Base-by-base conservation (phyloP, 2,329 filamentous ascomycete species). In the Exserohilum rostratum region DNA sequence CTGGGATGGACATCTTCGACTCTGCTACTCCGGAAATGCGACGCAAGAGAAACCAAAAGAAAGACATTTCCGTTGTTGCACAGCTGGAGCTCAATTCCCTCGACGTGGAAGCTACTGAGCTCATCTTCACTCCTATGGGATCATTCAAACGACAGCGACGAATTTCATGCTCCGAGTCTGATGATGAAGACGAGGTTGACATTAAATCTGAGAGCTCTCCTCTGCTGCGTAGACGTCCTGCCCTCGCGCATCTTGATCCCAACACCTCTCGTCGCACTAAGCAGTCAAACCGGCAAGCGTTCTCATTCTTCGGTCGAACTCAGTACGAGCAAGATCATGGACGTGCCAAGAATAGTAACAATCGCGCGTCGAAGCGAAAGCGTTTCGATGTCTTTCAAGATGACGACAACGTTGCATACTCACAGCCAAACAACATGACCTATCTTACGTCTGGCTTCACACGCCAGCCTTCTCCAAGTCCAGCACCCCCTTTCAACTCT, bases 1-100 rank as follows among this genome's bases (percentile, higher is more conserved):
- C 88, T 2, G 90, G 90, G 15, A 93, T 93, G 90, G 84, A 85
- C 48, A 82, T 91, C n/a, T 92, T 93, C 69, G 90, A 93, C 72
- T 86, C 90, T 48, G 90, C 90, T 4, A 90, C 87, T 4, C 83
- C 86, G 13, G 85, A 88, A 57, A 88, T 90, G 81, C 88, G 86
- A 64, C 83, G 87, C 40, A 90, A 86, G 76, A 82, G 90, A 46
- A 93, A 93, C 69, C 90, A 93, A 74, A 86, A 88, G 65, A 93
- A 93, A 72, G 85, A 88, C 49, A 82, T 80, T n/a, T 87, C 85
- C 1, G 86, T 91, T n/a, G 77, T 91, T 18, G 80, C 84, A 50
- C 83, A 84, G 54, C 86, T 93, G 74, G 82, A 87, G 63, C 73
- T 81, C 47, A 85, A 84, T 15, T 91, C 90, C 0, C 80, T 82